Base-by-base conservation (phyloP, 371 early-diverging fungal species). In the Nematocida parisii region DNA sequence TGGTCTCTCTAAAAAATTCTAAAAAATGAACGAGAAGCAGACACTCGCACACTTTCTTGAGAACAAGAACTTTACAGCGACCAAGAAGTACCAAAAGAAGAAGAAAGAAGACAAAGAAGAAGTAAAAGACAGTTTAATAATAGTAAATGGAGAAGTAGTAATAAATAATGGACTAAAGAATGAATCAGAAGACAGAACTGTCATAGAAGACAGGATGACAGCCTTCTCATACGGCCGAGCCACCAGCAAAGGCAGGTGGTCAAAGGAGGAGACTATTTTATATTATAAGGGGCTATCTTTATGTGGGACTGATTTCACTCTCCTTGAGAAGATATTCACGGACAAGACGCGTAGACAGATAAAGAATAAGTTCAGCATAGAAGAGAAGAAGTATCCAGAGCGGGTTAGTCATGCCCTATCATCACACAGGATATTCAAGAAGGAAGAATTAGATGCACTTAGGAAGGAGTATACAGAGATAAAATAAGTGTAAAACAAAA, bases 251-350 rank as follows among this genome's bases (percentile, higher is more conserved):
- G 46, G 42, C 13, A 73, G 82, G 50, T 87, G 87, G 87, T 71
- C 71, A 44, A 82, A 84, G 64, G 64, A 83, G 24, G 86, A 87
- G 47, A 85, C 74, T 50, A 73, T 85, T 42, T 44, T 82, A 15
- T 87, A 86, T 72, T 87, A 81, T 66, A 71, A 84, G 56, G 83
- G 83, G 22, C 54, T 87, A 18, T 71, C 71, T 55, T 54, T 85
- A 24, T 86, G 86, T 60, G 87, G 87, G 4, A 68, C 72, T 22
- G 87, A 87, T 15, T 87, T 87, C 83, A 73, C 85, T 64, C 50
- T 87, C 22, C 80, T 87, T 11, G 73, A 71, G 42, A 64, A 73
- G 22, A n/a, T 86, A 6, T 86, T 86, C 64, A 66, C 66, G 11
- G 68, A 84, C 27, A 86, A 85, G 68, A 82, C 73, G 7, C 81